Evolutionary conservation across 164 flowering plant species (phyloP), one percentile per base, ranked within the genome.

Genomic region (Nymphaea colorata): DNA sequence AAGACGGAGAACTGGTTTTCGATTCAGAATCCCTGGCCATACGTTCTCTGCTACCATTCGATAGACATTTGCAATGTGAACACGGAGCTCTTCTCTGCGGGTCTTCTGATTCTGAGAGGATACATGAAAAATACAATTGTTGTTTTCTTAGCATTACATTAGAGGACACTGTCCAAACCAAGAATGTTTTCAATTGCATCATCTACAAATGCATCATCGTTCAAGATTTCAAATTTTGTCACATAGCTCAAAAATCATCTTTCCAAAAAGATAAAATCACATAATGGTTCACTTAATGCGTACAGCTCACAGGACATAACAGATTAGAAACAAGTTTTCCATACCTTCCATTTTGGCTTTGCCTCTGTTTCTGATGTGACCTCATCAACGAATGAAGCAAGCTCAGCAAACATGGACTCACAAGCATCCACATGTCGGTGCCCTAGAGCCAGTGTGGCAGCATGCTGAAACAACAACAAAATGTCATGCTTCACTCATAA

Each of bases 301-400:
- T 25, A 25, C 36, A 25, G 36, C 36, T 25, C 36, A 25, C 36
- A 25, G 36, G 36, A 25, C 36, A 25, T 25, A 47, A 47, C 36
- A 25, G 36, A 25, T 47, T 47, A 12, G 55, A 47, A 47, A 47
- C 2, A 2, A 2, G 55, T 47, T 47, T 47, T 47, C 7, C 7
- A 47, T 87, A 95, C 99, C 98, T 95, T 95, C 99, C 99, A 95
- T 77, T 95, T 95, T 68, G 96, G 88, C 72, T 95, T 95, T 70
- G 85, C 91, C 70, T 95, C 99, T 41, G 96, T 83, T 81, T 95
- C 99, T 59, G 75, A 69, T 41, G 99, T 85, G 67, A 92, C 80
- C 69, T 92, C 99, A 66, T 92, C 98, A 53, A 87, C 79, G 68
- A 92, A 90, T 51, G 90, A 77, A 60, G 94, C 77, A 72, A 92